phyloP scores from a whole-genome alignment of 495 filamentous ascomycete genomes.

The Podospora appendiculata region DNA sequence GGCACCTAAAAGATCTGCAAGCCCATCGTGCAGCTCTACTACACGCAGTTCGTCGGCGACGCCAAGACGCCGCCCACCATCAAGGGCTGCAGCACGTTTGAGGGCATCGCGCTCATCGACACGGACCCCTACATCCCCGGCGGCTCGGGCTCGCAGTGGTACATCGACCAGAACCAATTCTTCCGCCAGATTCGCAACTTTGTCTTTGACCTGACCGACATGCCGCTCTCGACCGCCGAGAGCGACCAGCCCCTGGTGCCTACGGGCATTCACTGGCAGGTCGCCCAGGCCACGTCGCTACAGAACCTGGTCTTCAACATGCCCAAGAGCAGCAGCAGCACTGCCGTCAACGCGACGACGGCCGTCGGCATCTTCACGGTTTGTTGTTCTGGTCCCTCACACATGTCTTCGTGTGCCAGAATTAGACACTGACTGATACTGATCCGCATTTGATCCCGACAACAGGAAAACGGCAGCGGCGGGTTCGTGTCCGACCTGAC shows the following conservation, averaged over 20 bases:
- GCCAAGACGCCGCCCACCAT: conserved; percentile 27
- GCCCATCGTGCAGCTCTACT: conserved; percentile 61
- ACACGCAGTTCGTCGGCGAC: conserved; percentile 71
- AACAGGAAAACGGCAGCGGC: conserved; percentile 51
- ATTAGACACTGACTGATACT: too few relatives aligned
- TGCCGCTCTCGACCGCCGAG: conserved; percentile 35
- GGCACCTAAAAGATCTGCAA: conserved; percentile 61
- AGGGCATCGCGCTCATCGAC: conserved; percentile 23
- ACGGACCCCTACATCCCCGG: conserved; percentile 31
- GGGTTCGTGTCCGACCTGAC: conserved; percentile 28
- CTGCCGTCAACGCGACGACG: conserved; percentile 22
- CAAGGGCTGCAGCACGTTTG: conserved; percentile 26
- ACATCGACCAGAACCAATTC: conserved; percentile 86
- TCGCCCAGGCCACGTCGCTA: conserved; percentile 77
- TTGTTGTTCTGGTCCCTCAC: too few relatives aligned
- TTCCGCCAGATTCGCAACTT: conserved; percentile 91
- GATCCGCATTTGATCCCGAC: too few relatives aligned
- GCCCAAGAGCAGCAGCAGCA: not conserved
- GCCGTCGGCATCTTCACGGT: conserved; percentile 63
- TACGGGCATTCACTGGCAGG: conserved; percentile 88
- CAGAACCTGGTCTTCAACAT: conserved; percentile 54
- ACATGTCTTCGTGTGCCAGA: too few relatives aligned
- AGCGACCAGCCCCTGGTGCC: conserved; percentile 25
- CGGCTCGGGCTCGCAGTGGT: conserved; percentile 18
- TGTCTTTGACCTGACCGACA: conserved; percentile 65